These are phyloP conservation scores for Apiotrichum akiyoshidainum DNA, from an alignment of 1,284 basidiomycete species.

Conservation along the genomic window DNA sequence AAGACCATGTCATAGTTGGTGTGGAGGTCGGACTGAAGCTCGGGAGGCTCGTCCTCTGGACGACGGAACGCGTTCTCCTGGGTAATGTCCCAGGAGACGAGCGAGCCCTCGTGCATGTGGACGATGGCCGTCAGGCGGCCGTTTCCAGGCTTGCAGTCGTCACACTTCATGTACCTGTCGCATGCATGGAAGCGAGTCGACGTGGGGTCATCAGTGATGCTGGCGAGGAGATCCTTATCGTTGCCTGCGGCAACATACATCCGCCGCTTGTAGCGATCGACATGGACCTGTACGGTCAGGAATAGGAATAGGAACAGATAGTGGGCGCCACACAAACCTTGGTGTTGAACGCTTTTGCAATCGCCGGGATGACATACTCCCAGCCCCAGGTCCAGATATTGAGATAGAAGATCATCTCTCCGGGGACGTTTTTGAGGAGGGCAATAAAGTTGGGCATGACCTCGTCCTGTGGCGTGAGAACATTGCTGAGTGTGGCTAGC, in stretches of 20 bases:
- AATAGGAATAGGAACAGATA: neutral
- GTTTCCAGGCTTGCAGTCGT: conserved; percentile 31
- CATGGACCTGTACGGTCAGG: conserved; percentile 63
- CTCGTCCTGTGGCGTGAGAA: neutral
- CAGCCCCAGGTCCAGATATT: conserved; percentile 94
- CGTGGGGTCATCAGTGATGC: conserved; percentile 62
- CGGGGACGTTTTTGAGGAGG: conserved; percentile 54
- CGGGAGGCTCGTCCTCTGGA: neutral
- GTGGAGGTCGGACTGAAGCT: neutral
- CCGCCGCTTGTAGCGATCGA: conserved; percentile 77
- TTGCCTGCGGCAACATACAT: conserved; percentile 59
- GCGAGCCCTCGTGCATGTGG: conserved; percentile 55
- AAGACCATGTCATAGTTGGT: neutral
- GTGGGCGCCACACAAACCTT: conserved; percentile 52
- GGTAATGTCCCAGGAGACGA: conserved; percentile 50
- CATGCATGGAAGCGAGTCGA: conserved; percentile 85
- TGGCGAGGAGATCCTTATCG: conserved; percentile 63
- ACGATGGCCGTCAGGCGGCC: conserved; percentile 36
- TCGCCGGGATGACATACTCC: conserved; percentile 74
- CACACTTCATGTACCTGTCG: conserved; percentile 73
- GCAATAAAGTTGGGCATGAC: neutral
- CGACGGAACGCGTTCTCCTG: conserved; percentile 1
- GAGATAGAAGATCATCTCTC: conserved; percentile 72
- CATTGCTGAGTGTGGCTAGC: conserved; percentile 3
- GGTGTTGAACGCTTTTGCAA: conserved; percentile 63